Evolutionary conservation across 176 grass and related monocot genomes (phyloP), one percentile per base, ranked within the genome.

Genomic region (Lolium multiflorum): DNA sequence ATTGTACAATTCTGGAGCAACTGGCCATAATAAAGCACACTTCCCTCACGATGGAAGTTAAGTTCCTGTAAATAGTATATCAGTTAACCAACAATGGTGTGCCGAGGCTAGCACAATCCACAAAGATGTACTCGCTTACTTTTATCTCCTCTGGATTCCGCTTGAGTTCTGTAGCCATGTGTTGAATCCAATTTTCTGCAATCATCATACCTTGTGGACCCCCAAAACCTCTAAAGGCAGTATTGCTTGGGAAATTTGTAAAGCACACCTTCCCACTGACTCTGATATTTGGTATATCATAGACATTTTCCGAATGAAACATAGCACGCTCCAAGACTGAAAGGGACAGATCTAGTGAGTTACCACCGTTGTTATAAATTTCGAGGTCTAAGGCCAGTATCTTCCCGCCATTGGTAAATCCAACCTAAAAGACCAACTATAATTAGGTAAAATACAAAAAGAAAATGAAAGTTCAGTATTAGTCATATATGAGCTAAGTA

Each of bases 161-260:
- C 38, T 86, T 70, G 83, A 95, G 87, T 84, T 98, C 96, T 75
- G 82, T 79, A 83, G 96, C 93, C 58, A 98, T 86, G 38, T 91
- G 86, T 12, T 98, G 93, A 87, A 98, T 92, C 96, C 96, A 98
- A 67, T 98, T 95, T 83, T 98, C 96, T 60, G 79, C 74, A 84
- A 98, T 93, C 77, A 98, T 76, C 94, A 94, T 92, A 51, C 91
- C 96, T 84, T 98, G 96, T 49, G 96, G 96, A 66, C 91, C 96
- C 86, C 96, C 96, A 88, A 98, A 98, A 57, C 96, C 96, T 82
- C 96, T 87, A 81, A 98, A 98, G 76, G 96, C 96, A 46, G 96
- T 98, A 87, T 98, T 94, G 82, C 93, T 98, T 57, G 96, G 91
- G 47, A 95, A 91, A 92, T 98, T 98, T 85, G 96, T 98, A 85